A percentile compares a stretch with the other conserved stretches of the same genome.
Evolutionary conservation across 805 yeast species (phyloP).

Genomic region (Saturnispora serradocipensis): DNA sequence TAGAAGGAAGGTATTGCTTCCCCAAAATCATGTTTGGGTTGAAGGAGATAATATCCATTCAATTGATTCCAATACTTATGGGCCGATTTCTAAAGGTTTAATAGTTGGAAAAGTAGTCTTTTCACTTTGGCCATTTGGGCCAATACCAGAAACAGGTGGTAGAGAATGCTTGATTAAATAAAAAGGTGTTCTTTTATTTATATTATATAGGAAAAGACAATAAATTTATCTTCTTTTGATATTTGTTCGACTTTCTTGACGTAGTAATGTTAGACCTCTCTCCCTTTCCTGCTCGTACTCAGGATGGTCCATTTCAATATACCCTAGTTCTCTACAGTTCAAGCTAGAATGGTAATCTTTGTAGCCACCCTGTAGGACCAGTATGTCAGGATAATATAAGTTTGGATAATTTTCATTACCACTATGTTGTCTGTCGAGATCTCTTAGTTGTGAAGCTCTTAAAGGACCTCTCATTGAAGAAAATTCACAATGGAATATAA

Average conservation of each 20-base stretch:
- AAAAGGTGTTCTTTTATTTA: conserved; percentile 9
- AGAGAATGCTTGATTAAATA: conserved; percentile 36
- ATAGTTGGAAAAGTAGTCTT: conserved; percentile 66
- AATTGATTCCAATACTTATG: conserved; percentile 78
- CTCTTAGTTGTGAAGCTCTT: conserved; percentile 79
- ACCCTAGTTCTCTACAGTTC: conserved; percentile 29
- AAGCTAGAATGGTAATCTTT: conserved; percentile 58
- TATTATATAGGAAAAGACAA: neutral
- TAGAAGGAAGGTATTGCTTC: conserved; percentile 48
- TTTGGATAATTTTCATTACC: conserved; percentile 58
- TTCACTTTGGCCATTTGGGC: conserved; percentile 65
- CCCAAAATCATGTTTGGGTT: conserved; percentile 83
- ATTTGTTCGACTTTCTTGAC: conserved; percentile 24
- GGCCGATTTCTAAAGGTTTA: conserved; percentile 77
- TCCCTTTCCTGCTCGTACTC: conserved; percentile 38
- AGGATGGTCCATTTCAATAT: conserved; percentile 77
- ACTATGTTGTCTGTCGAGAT: conserved; percentile 67
- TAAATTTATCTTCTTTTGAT: neutral
- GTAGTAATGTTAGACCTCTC: conserved; percentile 32
- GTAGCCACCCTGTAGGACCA: conserved; percentile 88
- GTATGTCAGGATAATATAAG: conserved; percentile 79
- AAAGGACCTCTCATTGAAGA: conserved; percentile 90
- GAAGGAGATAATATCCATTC: conserved; percentile 89
- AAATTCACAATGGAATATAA: conserved; percentile 92
- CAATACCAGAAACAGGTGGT: conserved; percentile 38